Evolutionary conservation across 345 rosid genomes (phyloP), one percentile per base, ranked within the genome.

Genomic region (Aquilaria malaccensis): DNA sequence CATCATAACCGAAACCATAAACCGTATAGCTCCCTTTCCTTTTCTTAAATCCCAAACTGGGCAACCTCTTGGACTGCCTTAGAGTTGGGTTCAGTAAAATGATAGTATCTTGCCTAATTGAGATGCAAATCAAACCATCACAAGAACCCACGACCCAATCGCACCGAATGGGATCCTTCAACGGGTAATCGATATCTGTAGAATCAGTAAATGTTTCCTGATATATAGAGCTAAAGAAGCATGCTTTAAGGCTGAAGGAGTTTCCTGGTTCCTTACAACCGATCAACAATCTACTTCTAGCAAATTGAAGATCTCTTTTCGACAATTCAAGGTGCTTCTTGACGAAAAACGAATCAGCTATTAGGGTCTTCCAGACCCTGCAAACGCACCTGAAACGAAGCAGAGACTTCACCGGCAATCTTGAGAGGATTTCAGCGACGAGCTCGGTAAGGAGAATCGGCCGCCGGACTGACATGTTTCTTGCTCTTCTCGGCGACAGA

Each of bases 341-440:
- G 1, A 52, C 4, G 57, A 62, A 62, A 56, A 62, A 62, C 51
- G 49, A 33, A 33, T 62, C 65, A 4, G 22, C 7, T 15, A 52
- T 22, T 11, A 62, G 49, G 32, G 56, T 4, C 33, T 62, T 62
- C 56, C 65, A 62, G 32, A 33, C 37, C 52, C 13, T 51, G 15
- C 33, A 62, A 52, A 62, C 56, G 37, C 65, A 62, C 50, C 65
- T 62, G 65, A 37, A 51, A 50, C 65, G 50, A 33, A 62, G 57
- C 11, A 62, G 65, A 9, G 65, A 62, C 30, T 50, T 2, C 2
- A 62, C 65, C 3, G 65, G 65, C 9, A 62, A 22, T 33, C 30
- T 51, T 6, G 49, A 33, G 50, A 62, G 46, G 33, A 51, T 51
- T 52, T 62, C 65, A 37, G 11, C 14, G 13, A 62, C 30, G 32